These are phyloP conservation scores for Cercospora janseana DNA, from an alignment of 2,329 filamentous ascomycete species.

Conservation along the genomic window DNA sequence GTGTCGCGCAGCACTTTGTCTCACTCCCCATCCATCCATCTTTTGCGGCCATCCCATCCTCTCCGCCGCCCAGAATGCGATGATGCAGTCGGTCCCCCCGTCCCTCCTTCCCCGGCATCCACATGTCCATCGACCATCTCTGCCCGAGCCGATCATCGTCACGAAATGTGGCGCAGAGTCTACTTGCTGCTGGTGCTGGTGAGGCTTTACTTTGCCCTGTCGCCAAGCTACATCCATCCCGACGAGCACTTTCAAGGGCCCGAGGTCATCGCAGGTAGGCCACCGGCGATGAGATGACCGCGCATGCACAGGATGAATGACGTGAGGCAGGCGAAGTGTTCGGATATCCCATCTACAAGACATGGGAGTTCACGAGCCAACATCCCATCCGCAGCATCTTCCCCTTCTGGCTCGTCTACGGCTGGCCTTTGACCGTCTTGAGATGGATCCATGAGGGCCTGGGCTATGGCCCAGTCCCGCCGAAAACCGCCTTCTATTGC, in stretches of 20 bases:
- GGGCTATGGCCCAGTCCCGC: constrained; percentile 73
- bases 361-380: constrained; percentile 93
- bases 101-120: constrained; percentile 5
- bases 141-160: background rate
- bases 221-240: constrained; percentile 93
- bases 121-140: constrained; percentile 1
- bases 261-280: constrained; percentile 85
- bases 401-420: constrained; percentile 93
- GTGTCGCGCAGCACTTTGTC: constrained; percentile 2
- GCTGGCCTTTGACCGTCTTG: constrained; percentile 85
- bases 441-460: constrained; percentile 91
- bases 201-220: constrained; percentile 89
- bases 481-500: constrained; percentile 86
- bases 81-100: constrained; percentile 6
- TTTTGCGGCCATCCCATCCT: background rate
- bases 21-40: background rate
- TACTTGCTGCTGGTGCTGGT: constrained; percentile 83
- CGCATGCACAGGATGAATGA: background rate
- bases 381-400: constrained; percentile 93
- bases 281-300: background rate
- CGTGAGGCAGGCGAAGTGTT: constrained; percentile 74
- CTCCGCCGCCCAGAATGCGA: background rate
- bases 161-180: constrained; percentile 80
- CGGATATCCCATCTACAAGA: constrained; percentile 81
- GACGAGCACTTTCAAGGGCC: constrained; percentile 99